Evolutionary conservation across 306 rosid genomes (phyloP), one percentile per base, ranked within the genome.

Genomic region (Inga oerstediana): DNA sequence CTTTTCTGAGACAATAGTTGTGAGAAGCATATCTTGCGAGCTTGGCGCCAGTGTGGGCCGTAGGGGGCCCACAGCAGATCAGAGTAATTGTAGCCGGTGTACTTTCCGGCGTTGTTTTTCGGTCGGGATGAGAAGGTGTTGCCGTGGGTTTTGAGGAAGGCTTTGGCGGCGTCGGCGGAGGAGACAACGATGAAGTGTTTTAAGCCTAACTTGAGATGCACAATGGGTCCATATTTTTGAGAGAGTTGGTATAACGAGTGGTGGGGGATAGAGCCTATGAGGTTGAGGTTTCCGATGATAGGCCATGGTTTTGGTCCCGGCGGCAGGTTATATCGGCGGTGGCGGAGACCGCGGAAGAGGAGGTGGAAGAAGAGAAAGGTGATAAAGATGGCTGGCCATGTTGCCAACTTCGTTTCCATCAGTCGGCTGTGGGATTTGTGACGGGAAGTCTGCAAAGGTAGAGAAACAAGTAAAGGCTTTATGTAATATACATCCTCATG

Each of bases 251-350:
- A 84, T 51, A 91, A 30, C 54, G 90, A 87, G 1, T 54, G 86
- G 73, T 87, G 94, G 5, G 90, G 91, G 11, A 89, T 85, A 10
- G 79, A 0, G 58, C 92, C 88, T 20, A 89, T 88, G 20, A 91
- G 85, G 87, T 91, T 81, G 34, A 89, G 93, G 86, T 91, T 91
- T 34, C 94, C 94, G 15, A 91, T 85, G 5, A 91, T 49, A 2
- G 91, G 94, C 94, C 93, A 89, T 6, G 91, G 86, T 72, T 79
- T 89, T 46, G 94, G 94, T 4, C 94, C 94, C 6, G 93, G 94
- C 0, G 94, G 90, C 3, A 86, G 44, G 8, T 88, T 88, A 49
- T 64, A 81, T 30, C 67, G 85, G 4, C 62, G 80, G 43, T 72
- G 80, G 35, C 86, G 87, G 69, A 78, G 73, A 10, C 3, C 19